A percentile compares a stretch with the other conserved stretches of the same genome.
Conservation (phyloP, 2,329 filamentous ascomycete species). For the Colletotrichum camelliae region DNA sequence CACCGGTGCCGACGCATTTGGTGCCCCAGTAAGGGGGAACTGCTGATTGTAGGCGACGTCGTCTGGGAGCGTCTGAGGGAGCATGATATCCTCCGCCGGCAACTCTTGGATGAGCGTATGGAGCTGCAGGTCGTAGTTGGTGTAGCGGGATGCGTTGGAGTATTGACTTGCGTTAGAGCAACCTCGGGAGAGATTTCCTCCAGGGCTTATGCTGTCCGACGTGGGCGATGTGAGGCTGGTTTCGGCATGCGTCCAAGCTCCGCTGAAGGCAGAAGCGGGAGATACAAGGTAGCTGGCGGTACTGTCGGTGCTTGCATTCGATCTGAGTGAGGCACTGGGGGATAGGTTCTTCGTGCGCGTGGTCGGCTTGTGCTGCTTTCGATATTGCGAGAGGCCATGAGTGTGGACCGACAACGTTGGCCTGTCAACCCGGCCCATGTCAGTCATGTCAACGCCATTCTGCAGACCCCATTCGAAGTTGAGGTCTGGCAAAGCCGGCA, state of each 20-base stretch:
- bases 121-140: constrained; percentile 21
- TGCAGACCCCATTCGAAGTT: constrained; percentile 9
- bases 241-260: constrained; percentile 45
- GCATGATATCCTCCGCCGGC: constrained; percentile 44
- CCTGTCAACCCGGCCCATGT: constrained; percentile 25
- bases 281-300: constrained; percentile 49
- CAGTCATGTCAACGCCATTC: constrained; percentile 20
- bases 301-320: constrained; percentile 44
- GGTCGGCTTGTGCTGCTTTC: constrained; percentile 27
- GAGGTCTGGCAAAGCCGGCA: constrained; percentile 11
- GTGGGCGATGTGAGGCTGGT: constrained; percentile 52
- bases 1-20: constrained; percentile 36
- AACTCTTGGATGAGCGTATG: constrained; percentile 45
- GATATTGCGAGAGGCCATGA: constrained; percentile 35
- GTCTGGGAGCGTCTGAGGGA: constrained; percentile 30
- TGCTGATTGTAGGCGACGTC: constrained; percentile 37
- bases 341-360: constrained; percentile 47
- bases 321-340: constrained; percentile 54
- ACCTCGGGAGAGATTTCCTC: constrained; percentile 31
- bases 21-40: constrained; percentile 39
- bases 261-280: constrained; percentile 51
- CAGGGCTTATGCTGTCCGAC: constrained; percentile 41
- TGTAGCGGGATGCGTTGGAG: constrained; percentile 27
- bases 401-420: constrained; percentile 46
- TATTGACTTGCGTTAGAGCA: constrained; percentile 27